Evolutionary conservation across 2,329 filamentous ascomycete species (phyloP).

Genomic region (Monosporascus sp.): DNA sequence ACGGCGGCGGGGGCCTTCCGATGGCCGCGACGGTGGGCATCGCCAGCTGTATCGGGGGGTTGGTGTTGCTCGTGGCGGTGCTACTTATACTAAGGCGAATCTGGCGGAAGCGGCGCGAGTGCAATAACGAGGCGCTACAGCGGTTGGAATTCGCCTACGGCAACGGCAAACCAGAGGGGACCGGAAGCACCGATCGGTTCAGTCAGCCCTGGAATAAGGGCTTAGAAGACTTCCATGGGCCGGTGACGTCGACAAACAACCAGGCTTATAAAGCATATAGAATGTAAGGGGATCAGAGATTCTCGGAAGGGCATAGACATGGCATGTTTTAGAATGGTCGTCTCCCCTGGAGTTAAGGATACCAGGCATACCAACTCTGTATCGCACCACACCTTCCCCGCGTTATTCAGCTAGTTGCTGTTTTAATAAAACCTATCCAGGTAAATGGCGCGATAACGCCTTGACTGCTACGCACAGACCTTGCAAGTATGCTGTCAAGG

Average conservation of each 20-base stretch:
- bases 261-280: slow-evolving; percentile 22
- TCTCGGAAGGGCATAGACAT: too few relatives aligned
- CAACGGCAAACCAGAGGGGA: slow-evolving; percentile 19
- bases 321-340: too few relatives aligned
- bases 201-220: slow-evolving; percentile 26
- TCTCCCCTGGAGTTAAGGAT: too few relatives aligned
- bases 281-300: slow-evolving; percentile 12
- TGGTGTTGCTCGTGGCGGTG: slow-evolving; percentile 15
- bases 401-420: too few relatives aligned
- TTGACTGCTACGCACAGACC: too few relatives aligned
- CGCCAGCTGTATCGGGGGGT: slow-evolving; percentile 23
- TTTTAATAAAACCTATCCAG: too few relatives aligned
- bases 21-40: slow-evolving; percentile 23
- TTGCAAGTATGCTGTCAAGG: too few relatives aligned
- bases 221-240: slow-evolving; percentile 22
- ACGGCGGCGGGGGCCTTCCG: slow-evolving; percentile 10
- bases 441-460: too few relatives aligned
- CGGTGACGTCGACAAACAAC: slow-evolving; percentile 3
- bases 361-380: too few relatives aligned
- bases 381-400: too few relatives aligned
- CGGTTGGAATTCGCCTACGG: slow-evolving; percentile 26
- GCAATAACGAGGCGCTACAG: slow-evolving; percentile 20
- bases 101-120: slow-evolving; percentile 25
- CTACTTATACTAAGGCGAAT: slow-evolving; percentile 23
- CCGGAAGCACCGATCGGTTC: slow-evolving; percentile 18